Conservation (phyloP, 2,329 filamentous ascomycete species). For the Penicillium sp. region DNA sequence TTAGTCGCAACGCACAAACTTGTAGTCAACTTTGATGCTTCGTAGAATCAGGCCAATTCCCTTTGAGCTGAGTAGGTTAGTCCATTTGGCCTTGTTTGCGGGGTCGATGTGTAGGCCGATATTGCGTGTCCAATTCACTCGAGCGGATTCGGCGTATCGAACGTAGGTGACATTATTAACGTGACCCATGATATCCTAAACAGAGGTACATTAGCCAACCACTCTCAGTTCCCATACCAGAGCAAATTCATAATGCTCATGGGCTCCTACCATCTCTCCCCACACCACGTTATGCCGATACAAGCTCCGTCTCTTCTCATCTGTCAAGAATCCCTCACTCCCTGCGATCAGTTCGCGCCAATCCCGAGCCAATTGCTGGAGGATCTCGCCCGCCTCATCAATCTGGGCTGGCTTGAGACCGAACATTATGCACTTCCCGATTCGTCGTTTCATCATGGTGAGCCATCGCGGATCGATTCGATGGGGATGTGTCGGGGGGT, state of each 20-base stretch:
- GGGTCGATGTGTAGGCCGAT: constrained; percentile 67
- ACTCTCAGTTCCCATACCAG: neutral
- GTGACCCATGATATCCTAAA: constrained; percentile 62
- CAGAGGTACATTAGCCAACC: constrained; percentile 22
- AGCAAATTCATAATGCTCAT: neutral
- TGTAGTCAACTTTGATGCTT: constrained; percentile 80
- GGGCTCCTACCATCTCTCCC: constrained; percentile 75
- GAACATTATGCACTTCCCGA: constrained; percentile 76
- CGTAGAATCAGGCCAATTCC: constrained; percentile 74
- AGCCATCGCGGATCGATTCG: constrained; percentile 65
- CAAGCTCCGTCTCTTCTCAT: constrained; percentile 62
- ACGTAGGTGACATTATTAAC: constrained; percentile 87
- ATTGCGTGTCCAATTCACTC: constrained; percentile 76
- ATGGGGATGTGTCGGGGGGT: constrained; percentile 26
- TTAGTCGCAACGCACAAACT: constrained; percentile 66
- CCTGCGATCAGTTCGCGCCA: constrained; percentile 75
- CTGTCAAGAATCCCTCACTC: constrained; percentile 73
- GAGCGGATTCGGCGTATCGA: constrained; percentile 77
- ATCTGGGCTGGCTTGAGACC: constrained; percentile 65
- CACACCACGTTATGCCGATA: constrained; percentile 70
- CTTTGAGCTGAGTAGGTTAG: constrained; percentile 66
- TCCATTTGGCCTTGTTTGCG: constrained; percentile 65
- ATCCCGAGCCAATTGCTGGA: constrained; percentile 61
- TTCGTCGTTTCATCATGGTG: constrained; percentile 63
- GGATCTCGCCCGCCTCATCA: constrained; percentile 59